A percentile compares a stretch with the other conserved stretches of the same genome.
phyloP scores from a whole-genome alignment of 768 basidiomycete species.

The Trametes punicea region DNA sequence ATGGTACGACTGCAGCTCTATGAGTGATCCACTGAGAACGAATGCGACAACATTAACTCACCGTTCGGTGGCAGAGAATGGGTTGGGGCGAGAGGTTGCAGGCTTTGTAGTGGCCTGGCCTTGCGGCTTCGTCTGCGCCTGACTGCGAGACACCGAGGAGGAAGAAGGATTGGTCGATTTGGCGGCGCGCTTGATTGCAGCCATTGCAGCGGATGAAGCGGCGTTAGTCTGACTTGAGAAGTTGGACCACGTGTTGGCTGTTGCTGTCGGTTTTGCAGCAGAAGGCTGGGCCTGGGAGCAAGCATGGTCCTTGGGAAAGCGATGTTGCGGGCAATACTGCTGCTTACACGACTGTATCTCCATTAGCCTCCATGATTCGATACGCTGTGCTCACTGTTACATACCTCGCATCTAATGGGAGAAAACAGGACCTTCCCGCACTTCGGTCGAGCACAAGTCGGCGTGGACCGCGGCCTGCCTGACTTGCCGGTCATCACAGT shows the following conservation, averaged over 20 bases:
- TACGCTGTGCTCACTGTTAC: no score
- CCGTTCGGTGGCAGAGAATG: slow-evolving; percentile 57
- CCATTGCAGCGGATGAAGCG: slow-evolving; percentile 33
- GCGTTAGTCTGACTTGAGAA: slow-evolving; percentile 19
- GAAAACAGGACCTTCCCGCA: slow-evolving; percentile 75
- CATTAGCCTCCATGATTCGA: neutral
- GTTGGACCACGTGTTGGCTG: slow-evolving; percentile 20
- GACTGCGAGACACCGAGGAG: slow-evolving; percentile 30
- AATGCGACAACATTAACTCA: slow-evolving; percentile 39
- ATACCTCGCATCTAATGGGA: slow-evolving; percentile 71
- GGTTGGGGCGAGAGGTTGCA: slow-evolving; percentile 26
- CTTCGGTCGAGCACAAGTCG: slow-evolving; percentile 54
- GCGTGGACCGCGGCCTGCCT: slow-evolving; percentile 41
- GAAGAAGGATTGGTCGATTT: slow-evolving; percentile 39
- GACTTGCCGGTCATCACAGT: slow-evolving; percentile 64
- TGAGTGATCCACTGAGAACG: slow-evolving; percentile 44
- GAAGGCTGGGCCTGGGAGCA: slow-evolving; percentile 36
- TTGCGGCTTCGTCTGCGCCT: slow-evolving; percentile 17
- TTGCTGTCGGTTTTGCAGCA: slow-evolving; percentile 20
- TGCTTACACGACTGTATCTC: slow-evolving; percentile 56
- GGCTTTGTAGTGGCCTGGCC: slow-evolving; percentile 24
- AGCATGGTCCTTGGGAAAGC: slow-evolving; percentile 71
- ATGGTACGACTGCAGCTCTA: slow-evolving; percentile 52
- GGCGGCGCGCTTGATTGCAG: slow-evolving; percentile 38
- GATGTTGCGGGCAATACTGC: slow-evolving; percentile 76